Base-by-base conservation (phyloP, 2,329 filamentous ascomycete species). In the Ceratocystis alfenasii region DNA sequence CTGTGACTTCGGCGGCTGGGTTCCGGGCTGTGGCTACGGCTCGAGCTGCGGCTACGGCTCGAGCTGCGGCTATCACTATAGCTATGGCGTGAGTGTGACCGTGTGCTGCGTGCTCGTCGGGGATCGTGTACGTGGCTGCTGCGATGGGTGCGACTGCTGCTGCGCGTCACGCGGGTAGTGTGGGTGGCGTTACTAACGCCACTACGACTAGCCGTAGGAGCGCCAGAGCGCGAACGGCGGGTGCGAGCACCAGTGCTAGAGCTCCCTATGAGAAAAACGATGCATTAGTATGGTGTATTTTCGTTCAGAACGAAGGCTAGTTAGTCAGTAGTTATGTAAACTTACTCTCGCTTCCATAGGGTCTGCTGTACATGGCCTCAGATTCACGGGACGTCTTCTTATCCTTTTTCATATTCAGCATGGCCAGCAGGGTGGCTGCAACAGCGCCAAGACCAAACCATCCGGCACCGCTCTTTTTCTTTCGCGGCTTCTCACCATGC, bases 321-420 rank as follows among this genome's bases (percentile, higher is more conserved):
- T 53, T n/a, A 57, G n/a, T 57, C 10, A 12, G 55, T 63, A 66
- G 41, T 63, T 17, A 30, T 17, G 4, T 46, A 25, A 12, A 61
- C 63, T 65, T 67, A 67, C 66, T 36, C 33, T 67, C 66, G 33
- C 62, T 67, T 55, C 62, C 63, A 28, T 59, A 65, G 7, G 30
- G 36, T 5, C 44, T 25, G n/a, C 33, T 46, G 30, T 65, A 65
- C 36, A 65, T 63, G 10, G 63, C 12, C 20, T 67, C 36, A 1
- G 66, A 65, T 25, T 59, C 46, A 6, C 59, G 66, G 22, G 59
- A 72, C 69, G 48, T 75, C 71, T 71, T 77, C 74, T 80, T 80
- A 69, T 81, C 77, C 72, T 81, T 78, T 68, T 78, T 78, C 59
- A 85, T 71, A 68, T 83, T 83, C 69, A 85, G 77, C 66, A 85